Percentiles rank a stretch among this genome's conserved stretches.
phyloP scores from a whole-genome alignment of 345 rosid species.

The Isatis tinctoria region DNA sequence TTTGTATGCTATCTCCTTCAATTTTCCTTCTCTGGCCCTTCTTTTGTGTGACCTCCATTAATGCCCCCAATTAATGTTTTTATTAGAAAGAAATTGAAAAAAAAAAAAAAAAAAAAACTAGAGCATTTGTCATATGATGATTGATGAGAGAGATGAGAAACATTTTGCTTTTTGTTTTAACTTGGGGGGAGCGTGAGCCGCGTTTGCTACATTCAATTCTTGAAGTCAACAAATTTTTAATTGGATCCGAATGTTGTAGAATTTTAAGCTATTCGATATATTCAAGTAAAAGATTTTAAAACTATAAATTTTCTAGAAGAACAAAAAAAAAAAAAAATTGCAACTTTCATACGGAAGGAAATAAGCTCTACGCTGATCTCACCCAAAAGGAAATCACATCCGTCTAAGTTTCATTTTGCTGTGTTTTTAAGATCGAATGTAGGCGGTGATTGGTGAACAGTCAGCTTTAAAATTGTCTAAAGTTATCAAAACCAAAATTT shows the following conservation, averaged over 20 bases:
- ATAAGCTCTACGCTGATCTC: too few species aligned
- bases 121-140: background rate
- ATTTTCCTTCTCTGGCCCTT: conserved; percentile 16
- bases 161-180: background rate
- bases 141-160: background rate
- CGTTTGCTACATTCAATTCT: background rate
- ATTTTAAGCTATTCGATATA: background rate
- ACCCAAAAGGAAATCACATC: background rate
- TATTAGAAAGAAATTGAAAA: background rate
- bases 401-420: background rate
- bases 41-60: conserved; percentile 33
- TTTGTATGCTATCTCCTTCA: conserved; percentile 28
- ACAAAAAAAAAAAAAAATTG: background rate
- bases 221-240: background rate
- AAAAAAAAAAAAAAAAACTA: background rate
- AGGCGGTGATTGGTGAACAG: too few species aligned
- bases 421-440: too few species aligned
- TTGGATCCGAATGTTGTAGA: background rate
- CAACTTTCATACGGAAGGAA: background rate
- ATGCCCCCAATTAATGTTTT: conserved; percentile 17
- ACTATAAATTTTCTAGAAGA: background rate
- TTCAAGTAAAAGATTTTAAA: background rate
- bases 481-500: too few species aligned
- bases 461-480: too few species aligned
- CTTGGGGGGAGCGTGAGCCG: background rate